A percentile compares a stretch with the other conserved stretches of the same genome.
These are phyloP conservation scores for Sanghuangporus sanghuang DNA, from an alignment of 1,284 basidiomycete genomes.

Conservation along the genomic window DNA sequence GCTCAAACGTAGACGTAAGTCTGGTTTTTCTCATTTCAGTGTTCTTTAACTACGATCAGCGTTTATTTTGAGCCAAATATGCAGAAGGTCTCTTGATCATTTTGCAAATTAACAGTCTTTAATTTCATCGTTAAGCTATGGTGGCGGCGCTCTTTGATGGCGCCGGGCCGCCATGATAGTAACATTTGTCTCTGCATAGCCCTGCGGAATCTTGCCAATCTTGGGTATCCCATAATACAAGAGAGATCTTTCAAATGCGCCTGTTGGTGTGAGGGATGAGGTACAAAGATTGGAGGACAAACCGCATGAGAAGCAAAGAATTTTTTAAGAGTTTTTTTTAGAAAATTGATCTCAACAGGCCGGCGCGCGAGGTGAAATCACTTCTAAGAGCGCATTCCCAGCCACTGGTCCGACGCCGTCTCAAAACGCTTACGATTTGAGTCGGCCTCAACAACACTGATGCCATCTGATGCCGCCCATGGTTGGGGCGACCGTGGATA, in stretches of 20 bases:
- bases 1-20: too few relatives aligned
- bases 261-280: background rate
- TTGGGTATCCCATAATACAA: background rate
- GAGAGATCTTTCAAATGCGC: background rate
- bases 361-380: background rate
- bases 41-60: too few relatives aligned
- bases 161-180: background rate
- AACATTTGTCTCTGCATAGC: background rate
- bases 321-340: background rate
- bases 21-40: too few relatives aligned
- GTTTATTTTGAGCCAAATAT: too few relatives aligned
- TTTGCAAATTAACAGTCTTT: background rate
- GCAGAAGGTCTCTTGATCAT: background rate
- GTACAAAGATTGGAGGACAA: background rate
- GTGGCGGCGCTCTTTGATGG: background rate
- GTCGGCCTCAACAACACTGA: background rate
- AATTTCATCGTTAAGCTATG: background rate
- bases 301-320: background rate
- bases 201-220: background rate
- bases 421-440: background rate
- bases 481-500: background rate
- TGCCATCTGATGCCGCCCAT: background rate
- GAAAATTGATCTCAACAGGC: background rate
- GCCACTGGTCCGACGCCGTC: constrained; percentile 5
- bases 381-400: background rate